phyloP scores from a whole-genome alignment of 345 rosid genomes.

The Ceriops tagal region DNA sequence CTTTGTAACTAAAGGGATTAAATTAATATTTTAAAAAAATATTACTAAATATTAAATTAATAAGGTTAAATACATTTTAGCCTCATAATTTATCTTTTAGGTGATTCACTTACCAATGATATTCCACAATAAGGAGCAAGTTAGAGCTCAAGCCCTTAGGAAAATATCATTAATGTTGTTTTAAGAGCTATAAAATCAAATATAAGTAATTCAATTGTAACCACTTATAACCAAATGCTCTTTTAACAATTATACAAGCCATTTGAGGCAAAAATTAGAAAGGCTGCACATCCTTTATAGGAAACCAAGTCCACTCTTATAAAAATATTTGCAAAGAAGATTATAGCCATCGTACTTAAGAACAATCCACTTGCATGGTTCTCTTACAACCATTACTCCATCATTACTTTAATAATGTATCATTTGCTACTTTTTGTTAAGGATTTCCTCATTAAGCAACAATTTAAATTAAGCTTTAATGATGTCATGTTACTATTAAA shows the following conservation, averaged over 20 bases:
- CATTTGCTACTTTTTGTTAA: conserved; percentile 60
- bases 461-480: conserved; percentile 4
- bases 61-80: too few species aligned
- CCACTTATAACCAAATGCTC: too few species aligned
- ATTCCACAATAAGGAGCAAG: conserved; percentile 29
- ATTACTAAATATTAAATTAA: background rate
- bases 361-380: conserved; percentile 79
- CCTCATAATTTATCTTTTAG: too few species aligned
- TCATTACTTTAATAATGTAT: conserved; percentile 44
- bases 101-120: background rate
- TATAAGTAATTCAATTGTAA: too few species aligned
- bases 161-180: conserved; percentile 56
- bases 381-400: conserved; percentile 38
- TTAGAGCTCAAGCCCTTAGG: conserved; percentile 76
- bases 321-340: conserved; percentile 62
- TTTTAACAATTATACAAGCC: conserved; percentile 56
- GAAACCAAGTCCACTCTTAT: conserved; percentile 50
- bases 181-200: too few species aligned
- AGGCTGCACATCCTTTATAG: conserved; percentile 54
- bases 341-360: conserved; percentile 55
- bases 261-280: conserved; percentile 50
- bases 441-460: conserved; percentile 49
- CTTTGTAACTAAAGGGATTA: too few species aligned
- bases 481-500: background rate
- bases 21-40: too few species aligned